A percentile compares a stretch with the other conserved stretches of the same genome.
phyloP scores from a whole-genome alignment of 1,284 basidiomycete genomes.

The Ustilago cynodontis region DNA sequence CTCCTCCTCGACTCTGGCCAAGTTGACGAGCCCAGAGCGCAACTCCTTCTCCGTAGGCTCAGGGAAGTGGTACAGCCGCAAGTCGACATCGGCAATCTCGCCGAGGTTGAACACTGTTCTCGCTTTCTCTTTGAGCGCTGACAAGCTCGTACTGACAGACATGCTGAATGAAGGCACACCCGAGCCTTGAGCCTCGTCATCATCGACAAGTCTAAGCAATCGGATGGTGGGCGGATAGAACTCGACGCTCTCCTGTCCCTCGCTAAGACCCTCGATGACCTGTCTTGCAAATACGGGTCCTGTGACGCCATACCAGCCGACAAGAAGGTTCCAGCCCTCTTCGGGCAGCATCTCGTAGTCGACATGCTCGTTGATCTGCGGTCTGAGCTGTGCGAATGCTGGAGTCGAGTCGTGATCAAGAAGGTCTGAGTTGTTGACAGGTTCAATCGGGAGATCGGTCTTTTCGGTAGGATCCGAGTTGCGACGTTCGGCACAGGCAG shows the following conservation, averaged over 20 bases:
- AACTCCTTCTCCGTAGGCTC: conserved; percentile 34
- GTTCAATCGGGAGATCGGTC: conserved; percentile 76
- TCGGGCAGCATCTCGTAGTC: conserved; percentile 84
- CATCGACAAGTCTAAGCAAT: conserved; percentile 72
- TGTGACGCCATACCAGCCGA: conserved; percentile 79
- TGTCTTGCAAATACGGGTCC: conserved; percentile 76
- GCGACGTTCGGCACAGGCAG: conserved; percentile 77
- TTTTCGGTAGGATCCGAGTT: conserved; percentile 78
- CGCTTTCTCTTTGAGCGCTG: conserved; percentile 52
- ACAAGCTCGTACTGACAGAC: conserved; percentile 58
- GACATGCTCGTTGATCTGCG: conserved; percentile 76
- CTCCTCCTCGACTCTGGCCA: conserved; percentile 24
- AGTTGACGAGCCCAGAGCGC: conserved; percentile 20
- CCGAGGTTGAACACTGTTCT: conserved; percentile 47
- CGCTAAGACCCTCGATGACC: conserved; percentile 74
- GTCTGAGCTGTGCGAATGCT: conserved; percentile 51
- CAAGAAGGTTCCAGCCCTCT: conserved; percentile 79
- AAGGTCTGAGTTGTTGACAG: conserved; percentile 80
- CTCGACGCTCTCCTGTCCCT: conserved; percentile 77
- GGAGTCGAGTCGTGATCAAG: conserved; percentile 71
- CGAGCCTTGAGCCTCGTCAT: conserved; percentile 58
- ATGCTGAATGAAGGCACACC: conserved; percentile 41
- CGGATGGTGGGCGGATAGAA: conserved; percentile 80
- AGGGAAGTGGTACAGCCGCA: conserved; percentile 53
- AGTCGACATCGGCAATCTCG: conserved; percentile 37